Evolutionary conservation across 176 grass and related monocot species (phyloP).

Genomic region (Rhynchospora breviuscula): DNA sequence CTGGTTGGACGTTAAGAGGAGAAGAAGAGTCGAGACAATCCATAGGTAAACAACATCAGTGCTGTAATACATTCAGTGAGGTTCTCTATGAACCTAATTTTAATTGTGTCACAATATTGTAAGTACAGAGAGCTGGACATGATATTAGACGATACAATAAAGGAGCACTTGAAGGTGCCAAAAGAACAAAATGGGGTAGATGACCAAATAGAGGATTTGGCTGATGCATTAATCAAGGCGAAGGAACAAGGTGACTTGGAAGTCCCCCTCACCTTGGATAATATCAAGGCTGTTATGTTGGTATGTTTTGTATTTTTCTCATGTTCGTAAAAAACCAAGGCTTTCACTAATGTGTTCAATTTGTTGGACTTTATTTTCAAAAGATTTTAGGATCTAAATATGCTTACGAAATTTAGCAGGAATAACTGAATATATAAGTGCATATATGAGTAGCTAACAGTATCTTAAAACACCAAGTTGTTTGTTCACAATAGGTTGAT

Average conservation of each 20-base stretch:
- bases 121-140: background rate
- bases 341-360: background rate
- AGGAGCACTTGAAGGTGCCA: slow-evolving; percentile 17
- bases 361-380: background rate
- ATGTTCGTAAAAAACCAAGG: background rate
- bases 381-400: background rate
- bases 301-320: background rate
- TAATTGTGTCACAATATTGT: background rate
- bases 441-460: too few species aligned
- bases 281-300: slow-evolving; percentile 49
- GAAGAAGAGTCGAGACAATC: background rate
- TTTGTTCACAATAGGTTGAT: background rate
- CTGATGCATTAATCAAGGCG: slow-evolving; percentile 44
- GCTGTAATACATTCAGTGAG: too few species aligned
- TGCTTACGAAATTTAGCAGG: background rate
- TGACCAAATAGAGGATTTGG: slow-evolving; percentile 38
- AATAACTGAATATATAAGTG: background rate
- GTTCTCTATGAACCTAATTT: too few species aligned
- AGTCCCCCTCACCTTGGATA: slow-evolving; percentile 30
- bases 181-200: background rate
- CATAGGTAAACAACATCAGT: too few species aligned
- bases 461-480: too few species aligned
- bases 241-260: slow-evolving; percentile 43
- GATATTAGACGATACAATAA: slow-evolving; percentile 29
- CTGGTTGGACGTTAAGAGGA: background rate